Evolutionary conservation across 208 protist genomes (phyloP).

Genomic region (Trypanosoma boissoni): DNA sequence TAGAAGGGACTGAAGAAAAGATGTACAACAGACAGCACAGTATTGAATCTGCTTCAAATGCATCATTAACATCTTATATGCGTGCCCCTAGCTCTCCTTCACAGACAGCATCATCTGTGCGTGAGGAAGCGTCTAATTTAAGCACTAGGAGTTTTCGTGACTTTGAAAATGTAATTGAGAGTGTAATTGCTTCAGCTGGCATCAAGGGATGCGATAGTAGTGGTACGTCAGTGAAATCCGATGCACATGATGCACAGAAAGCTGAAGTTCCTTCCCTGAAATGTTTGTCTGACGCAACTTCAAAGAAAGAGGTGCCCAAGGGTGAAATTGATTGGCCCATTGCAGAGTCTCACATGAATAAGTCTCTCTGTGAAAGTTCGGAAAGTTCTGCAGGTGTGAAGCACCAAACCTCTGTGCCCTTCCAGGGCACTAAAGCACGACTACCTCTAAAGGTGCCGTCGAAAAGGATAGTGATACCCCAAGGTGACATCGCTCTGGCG

Average conservation of each 20-base stretch:
- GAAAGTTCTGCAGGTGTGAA: not conserved
- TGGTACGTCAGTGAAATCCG: not conserved
- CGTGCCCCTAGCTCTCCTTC: not conserved
- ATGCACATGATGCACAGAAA: not conserved
- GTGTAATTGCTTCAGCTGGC: not conserved
- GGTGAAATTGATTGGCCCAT: no score
- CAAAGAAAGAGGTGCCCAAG: no score
- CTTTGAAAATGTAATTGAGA: constrained; percentile 19
- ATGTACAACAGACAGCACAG: constrained; percentile 3
- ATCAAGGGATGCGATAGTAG: not conserved
- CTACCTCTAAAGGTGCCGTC: not conserved
- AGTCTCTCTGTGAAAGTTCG: no score
- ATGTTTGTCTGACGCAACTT: no score
- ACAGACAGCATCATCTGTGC: not conserved
- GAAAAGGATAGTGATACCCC: constrained; percentile 6
- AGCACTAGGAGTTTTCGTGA: not conserved
- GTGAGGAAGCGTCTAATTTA: no score
- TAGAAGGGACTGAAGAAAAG: constrained; percentile 9
- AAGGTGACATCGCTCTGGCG: not conserved
- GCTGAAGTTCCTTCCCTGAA: no score
- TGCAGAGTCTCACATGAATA: no score
- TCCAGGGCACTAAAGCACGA: not conserved
- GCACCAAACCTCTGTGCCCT: not conserved
- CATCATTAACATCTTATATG: constrained; percentile 4
- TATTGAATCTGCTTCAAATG: not conserved